These are phyloP conservation scores for Globisporangium canariense DNA, from an alignment of 352 stramenopile genomes.

Conservation along the genomic window DNA sequence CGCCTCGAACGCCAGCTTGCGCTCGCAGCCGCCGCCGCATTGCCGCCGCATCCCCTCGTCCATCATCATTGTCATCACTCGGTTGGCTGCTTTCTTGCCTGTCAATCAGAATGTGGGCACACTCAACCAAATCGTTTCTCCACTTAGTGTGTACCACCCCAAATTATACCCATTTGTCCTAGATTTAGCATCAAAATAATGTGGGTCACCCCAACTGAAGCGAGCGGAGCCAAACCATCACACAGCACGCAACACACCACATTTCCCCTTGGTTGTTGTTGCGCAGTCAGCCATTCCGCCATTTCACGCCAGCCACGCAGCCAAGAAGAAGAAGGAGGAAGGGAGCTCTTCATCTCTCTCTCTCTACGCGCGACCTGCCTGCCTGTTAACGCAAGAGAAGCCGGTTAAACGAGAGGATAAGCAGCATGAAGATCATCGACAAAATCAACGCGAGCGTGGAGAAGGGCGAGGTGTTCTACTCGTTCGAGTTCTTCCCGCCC, in stretches of 20 bases:
- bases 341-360: too few species aligned
- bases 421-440: constrained; percentile 83
- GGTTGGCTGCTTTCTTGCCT: neutral
- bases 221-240: constrained; percentile 3
- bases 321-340: neutral
- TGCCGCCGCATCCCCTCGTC: neutral
- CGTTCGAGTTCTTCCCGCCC: constrained; percentile 99
- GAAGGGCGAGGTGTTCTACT: constrained; percentile 91
- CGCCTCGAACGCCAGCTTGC: constrained; percentile 7
- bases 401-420: neutral
- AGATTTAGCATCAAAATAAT: neutral
- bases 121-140: neutral
- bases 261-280: neutral
- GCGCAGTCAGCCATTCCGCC: constrained; percentile 8
- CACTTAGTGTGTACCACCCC: neutral
- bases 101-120: neutral
- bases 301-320: constrained; percentile 13
- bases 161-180: neutral
- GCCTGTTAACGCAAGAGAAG: too few species aligned
- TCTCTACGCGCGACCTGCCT: too few species aligned
- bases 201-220: constrained; percentile 12
- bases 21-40: constrained; percentile 23
- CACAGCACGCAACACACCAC: neutral
- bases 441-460: constrained; percentile 83
- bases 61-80: neutral